A percentile compares a stretch with the other conserved stretches of the same genome.
phyloP scores from a whole-genome alignment of 1,284 basidiomycete species.

The Thelephora terrestris region DNA sequence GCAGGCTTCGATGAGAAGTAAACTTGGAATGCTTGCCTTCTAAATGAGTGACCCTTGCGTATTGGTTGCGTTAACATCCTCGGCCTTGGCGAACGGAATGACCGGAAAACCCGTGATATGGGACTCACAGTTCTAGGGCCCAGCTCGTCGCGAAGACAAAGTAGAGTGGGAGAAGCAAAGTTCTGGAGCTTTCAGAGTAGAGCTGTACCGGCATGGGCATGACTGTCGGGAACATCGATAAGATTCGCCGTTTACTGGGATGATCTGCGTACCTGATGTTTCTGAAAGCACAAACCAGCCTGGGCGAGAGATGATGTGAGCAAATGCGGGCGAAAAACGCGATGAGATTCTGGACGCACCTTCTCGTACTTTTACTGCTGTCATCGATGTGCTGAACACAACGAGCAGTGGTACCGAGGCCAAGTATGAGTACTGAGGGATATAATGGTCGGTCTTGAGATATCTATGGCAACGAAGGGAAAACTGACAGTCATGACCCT shows the following conservation, averaged over 20 bases:
- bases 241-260: neutral
- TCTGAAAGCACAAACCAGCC: slow-evolving; percentile 31
- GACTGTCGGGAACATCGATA: slow-evolving; percentile 26
- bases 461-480: slow-evolving; percentile 1
- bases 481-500: slow-evolving; percentile 65
- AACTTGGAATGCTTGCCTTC: slow-evolving; percentile 39
- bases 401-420: slow-evolving; percentile 52
- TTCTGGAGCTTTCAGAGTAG: slow-evolving; percentile 28
- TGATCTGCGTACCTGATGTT: slow-evolving; percentile 28
- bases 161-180: slow-evolving; percentile 54
- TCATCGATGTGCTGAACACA: slow-evolving; percentile 47
- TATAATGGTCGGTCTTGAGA: neutral
- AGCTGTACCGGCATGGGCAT: slow-evolving; percentile 40
- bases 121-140: slow-evolving; percentile 59
- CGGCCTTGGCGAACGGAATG: neutral
- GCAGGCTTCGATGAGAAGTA: neutral
- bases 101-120: neutral
- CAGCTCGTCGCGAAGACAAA: slow-evolving; percentile 60
- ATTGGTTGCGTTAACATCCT: too few species aligned
- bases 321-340: slow-evolving; percentile 3
- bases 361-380: slow-evolving; percentile 58
- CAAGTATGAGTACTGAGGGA: slow-evolving; percentile 61
- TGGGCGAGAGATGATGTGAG: slow-evolving; percentile 12
- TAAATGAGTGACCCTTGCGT: slow-evolving; percentile 60
- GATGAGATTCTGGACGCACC: slow-evolving; percentile 28